phyloP scores from a whole-genome alignment of 495 filamentous ascomycete species.

The Rostrohypoxylon terebratum region DNA sequence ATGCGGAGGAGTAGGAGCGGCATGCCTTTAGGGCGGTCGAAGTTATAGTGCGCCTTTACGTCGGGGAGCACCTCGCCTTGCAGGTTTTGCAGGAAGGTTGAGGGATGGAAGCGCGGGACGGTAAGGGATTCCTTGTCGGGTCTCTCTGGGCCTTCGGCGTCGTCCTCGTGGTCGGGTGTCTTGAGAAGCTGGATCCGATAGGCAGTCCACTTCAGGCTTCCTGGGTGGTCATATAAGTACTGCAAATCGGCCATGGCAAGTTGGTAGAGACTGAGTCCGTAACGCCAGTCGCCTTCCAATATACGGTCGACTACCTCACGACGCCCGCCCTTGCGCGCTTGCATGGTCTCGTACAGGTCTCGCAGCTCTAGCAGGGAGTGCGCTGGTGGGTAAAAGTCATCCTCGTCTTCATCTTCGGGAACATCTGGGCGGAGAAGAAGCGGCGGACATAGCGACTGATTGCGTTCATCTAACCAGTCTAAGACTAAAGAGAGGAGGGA shows the following conservation, averaged over 20 bases:
- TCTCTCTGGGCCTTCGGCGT: constrained; percentile 44
- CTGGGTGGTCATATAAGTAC: constrained; percentile 80
- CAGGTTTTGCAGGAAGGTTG: constrained; percentile 78
- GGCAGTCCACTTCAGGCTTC: constrained; percentile 79
- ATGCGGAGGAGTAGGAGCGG: constrained; percentile 79
- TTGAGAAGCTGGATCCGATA: constrained; percentile 66
- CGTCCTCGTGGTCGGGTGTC: constrained; percentile 48
- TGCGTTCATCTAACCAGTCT: constrained; percentile 76
- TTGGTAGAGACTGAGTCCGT: constrained; percentile 80
- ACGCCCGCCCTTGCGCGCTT: constrained; percentile 71
- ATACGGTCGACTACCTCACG: constrained; percentile 82
- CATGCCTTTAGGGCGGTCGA: constrained; percentile 70
- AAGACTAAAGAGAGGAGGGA: constrained; percentile 76
- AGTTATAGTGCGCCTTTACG: constrained; percentile 82
- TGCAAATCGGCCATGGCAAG: constrained; percentile 84
- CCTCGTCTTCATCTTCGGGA: constrained; percentile 59
- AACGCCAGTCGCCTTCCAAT: constrained; percentile 83
- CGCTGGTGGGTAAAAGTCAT: constrained; percentile 71
- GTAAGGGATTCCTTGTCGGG: constrained; percentile 58
- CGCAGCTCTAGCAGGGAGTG: constrained; percentile 70
- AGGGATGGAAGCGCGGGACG: constrained; percentile 79
- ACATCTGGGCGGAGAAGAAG: constrained; percentile 60
- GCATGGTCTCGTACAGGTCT: constrained; percentile 68
- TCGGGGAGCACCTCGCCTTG: constrained; percentile 76
- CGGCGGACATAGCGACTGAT: constrained; percentile 66